Percentiles rank a stretch among this genome's conserved stretches.
Conservation (phyloP, 2,329 filamentous ascomycete species). For the Alternaria panax region DNA sequence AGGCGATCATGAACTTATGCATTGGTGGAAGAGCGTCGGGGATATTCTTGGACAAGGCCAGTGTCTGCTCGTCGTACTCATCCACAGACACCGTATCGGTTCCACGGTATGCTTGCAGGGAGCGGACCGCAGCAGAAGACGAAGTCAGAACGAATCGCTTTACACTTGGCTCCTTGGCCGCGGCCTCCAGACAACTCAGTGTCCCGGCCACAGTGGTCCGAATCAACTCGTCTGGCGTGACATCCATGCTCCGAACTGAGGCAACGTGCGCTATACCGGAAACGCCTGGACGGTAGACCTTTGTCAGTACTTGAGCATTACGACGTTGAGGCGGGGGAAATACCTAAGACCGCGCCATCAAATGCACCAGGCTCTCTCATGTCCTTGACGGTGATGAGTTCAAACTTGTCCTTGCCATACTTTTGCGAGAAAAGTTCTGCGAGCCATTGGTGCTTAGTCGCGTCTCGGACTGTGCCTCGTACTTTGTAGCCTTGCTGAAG, state of each 20-base stretch:
- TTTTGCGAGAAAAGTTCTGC: conserved; percentile 28
- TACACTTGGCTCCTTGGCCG: conserved; percentile 50
- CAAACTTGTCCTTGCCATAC: conserved; percentile 30
- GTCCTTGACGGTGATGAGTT: conserved; percentile 26
- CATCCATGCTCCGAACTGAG: conserved; percentile 51
- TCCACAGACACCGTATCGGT: conserved; percentile 38
- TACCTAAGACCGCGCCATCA: conserved; percentile 33
- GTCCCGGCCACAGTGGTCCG: conserved; percentile 47
- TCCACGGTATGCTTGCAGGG: conserved; percentile 36
- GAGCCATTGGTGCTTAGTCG: conserved; percentile 34
- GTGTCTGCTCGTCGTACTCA: conserved; percentile 44
- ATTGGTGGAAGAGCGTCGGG: conserved; percentile 27
- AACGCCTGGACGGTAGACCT: conserved; percentile 35
- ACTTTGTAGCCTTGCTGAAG: conserved; percentile 42
- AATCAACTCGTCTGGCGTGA: conserved; percentile 45
- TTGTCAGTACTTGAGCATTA: not conserved
- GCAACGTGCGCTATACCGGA: conserved; percentile 56
- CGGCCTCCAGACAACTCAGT: conserved; percentile 51
- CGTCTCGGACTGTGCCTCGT: conserved; percentile 39
- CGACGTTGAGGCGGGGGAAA: not conserved
- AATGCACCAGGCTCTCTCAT: conserved; percentile 33
- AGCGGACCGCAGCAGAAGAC: conserved; percentile 43
- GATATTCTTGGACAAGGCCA: conserved; percentile 39
- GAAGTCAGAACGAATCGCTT: conserved; percentile 55
- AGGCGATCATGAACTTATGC: conserved; percentile 36